Evolutionary conservation across 2,329 filamentous ascomycete genomes (phyloP), one percentile per base, ranked within the genome.

Genomic region (Talaromyces sp.): DNA sequence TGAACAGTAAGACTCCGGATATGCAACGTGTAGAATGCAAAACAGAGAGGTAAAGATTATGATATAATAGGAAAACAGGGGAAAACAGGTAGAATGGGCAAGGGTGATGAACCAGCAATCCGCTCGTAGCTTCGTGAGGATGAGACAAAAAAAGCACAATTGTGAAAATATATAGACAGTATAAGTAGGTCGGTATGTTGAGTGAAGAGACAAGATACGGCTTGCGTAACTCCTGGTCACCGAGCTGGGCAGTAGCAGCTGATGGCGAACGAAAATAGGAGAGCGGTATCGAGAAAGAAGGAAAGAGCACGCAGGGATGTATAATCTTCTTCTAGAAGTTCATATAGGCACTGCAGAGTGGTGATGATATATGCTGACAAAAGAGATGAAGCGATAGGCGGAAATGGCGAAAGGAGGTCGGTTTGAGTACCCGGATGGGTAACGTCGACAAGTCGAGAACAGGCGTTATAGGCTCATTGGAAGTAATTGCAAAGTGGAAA

Each of bases 381-480:
- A 74, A 62, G 69, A 70, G 69, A 72, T 64, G 62, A 39, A 67
- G 60, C 64, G 68, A 66, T 64, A 71, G 68, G 72, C 70, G 66
- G 68, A 69, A 66, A 49, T 60, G 68, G 72, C 71, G 69, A 68
- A 57, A 64, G 62, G 56, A 71, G 71, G 73, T 66, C 71, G 69
- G 67, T 67, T 66, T 68, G 65, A 67, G 61, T 69, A 72, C 71
- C 73, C 68, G 56, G 52, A 66, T 66, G 67, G 68, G 69, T 69
- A 70, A 72, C 65, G 72, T 77, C 70, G 72, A 66, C 73, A 73
- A 72, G 31, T 73, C 74, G 75, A 72, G 65, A 69, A 70, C 72
- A 74, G 77, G 74, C 74, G 76, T 78, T 78, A 78, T 77, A 69
- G 72, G 71, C 73, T 75, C 76, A 78, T 78, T 74, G 70, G 74